Base-by-base conservation (phyloP, 352 stramenopile genomes). In the Pythium brassicae region DNA sequence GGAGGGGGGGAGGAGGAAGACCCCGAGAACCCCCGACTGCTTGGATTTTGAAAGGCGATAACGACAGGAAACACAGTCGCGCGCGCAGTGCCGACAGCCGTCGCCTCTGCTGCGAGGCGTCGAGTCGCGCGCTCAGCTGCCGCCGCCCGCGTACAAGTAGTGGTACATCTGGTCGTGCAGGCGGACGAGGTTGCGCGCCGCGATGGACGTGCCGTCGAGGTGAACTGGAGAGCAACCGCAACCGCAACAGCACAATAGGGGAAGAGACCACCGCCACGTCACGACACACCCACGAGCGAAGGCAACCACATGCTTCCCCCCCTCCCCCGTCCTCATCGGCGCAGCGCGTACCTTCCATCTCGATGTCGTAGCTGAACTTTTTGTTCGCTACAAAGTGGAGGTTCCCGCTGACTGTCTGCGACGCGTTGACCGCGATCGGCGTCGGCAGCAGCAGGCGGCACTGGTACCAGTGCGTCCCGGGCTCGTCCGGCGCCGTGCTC, bases 151-250 rank as follows among this genome's bases (percentile, higher is more conserved):
- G 32, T 91, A 89, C 48, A 94, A 65, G 67, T 97, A 97, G 71
- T 97, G 92, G 63, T 97, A 98, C 85, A 97, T 95, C 72, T 98
- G 93, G 58, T 98, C 92, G 61, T 98, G 91, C 39, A 98, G 75
- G 12, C 90, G 89, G 48, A 97, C 83, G 63, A 74, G 71, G 67
- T 96, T 96, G 57, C 62, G 72, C 43, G 83, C 85, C 35, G 73
- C 71, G 50, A 98, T 95, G 23, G 69, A 59, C 49, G 92, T 97
- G 43, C 89, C 91, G 17, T 98, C 87, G 39, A 98, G 74, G 47
- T 67, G 66, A 61, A 96, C 84, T 94, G 62, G 6, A 26, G 40
- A 46, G 40, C 10, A 4, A 17, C 6, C 5, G n/a, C 5, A 6
- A 23, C 1, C 10, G 19, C n/a, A 17, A 37, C 8, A 37, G 32